Base-by-base conservation (phyloP, 2,329 filamentous ascomycete species). In the Fusarium hostae region DNA sequence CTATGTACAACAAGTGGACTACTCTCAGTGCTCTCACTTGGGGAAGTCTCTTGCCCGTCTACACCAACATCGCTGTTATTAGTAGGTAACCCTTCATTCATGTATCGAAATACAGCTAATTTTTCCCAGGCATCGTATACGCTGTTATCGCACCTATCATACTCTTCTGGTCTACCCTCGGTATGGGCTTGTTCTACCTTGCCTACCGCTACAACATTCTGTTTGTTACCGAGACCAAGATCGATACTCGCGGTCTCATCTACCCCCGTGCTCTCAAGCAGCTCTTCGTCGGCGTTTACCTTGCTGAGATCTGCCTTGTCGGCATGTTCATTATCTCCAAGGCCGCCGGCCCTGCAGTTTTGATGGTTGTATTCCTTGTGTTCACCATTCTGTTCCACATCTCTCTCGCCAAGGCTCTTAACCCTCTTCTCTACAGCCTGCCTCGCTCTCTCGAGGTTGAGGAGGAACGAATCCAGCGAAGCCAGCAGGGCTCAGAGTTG, bases 241-340 rank as follows among this genome's bases (percentile, higher is more conserved):
- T 97, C 70, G 95, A 98, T 78, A 97, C 94, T 51, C 94, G 94
- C 77, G 95, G 96, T 52, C 89, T 95, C 26, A 90, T 94, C 76
- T 98, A 97, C 78, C 92, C 94, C 3, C 92, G 94, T 28, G 95
- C 94, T 9, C 86, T 98, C 45, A 94, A 97, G 84, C 95, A 98
- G 68, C 87, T 96, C 35, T 89, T 95, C 45, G 89, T 91, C 4
- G 94, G 94, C 57, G 86, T 96, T 51, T 97, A 97, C 81, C 84
- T 97, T 18, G 89, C 91, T 2, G 90, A 95, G 75, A 82, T 95
- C 60, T 95, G 92, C 79, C 84, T 97, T 75, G 89, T 97, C 69
- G 94, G 94, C 57, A 87, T 97, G 40, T 96, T 97, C 78, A 89
- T 88, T 45, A 89, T 95, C 61, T 88, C 88, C 83, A 82, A 84